phyloP scores from a whole-genome alignment of 345 rosid species.

The Rhodamnia rubescens region DNA sequence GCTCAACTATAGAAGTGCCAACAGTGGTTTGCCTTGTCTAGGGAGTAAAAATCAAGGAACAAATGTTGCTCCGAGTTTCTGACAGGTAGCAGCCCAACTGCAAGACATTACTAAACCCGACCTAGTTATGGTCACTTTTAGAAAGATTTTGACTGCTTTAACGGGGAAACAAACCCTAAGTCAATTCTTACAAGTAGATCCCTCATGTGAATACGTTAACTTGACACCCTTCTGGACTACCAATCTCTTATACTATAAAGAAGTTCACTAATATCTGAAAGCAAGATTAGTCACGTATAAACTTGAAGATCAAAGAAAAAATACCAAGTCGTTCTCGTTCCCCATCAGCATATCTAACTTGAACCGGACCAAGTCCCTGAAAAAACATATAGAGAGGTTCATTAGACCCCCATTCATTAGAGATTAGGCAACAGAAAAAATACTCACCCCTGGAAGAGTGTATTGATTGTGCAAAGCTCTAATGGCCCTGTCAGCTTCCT shows the following conservation, averaged over 20 bases:
- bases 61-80: not conserved
- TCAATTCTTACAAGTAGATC: not conserved
- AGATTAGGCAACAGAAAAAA: not conserved
- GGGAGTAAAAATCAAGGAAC: not conserved
- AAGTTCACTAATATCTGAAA: not conserved
- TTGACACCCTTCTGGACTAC: not conserved
- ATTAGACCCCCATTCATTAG: not conserved
- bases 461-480: constrained; percentile 89
- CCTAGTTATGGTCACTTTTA: not conserved
- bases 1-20: not conserved
- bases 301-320: constrained; percentile 1
- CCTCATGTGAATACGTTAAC: not conserved
- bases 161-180: not conserved
- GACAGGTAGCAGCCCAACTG: not conserved
- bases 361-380: constrained; percentile 92
- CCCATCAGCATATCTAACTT: constrained; percentile 98
- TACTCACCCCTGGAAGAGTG: constrained; percentile 87
- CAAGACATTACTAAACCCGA: not conserved
- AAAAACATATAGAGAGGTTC: not conserved
- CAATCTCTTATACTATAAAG: not conserved
- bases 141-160: not conserved
- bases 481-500: constrained; percentile 95
- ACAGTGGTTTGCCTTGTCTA: not conserved
- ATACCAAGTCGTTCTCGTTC: constrained; percentile 98
- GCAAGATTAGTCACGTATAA: not conserved